Percentiles rank a stretch among this genome's conserved stretches.
Conservation (phyloP, 2,329 filamentous ascomycete species). For the Fusarium bulbicola region DNA sequence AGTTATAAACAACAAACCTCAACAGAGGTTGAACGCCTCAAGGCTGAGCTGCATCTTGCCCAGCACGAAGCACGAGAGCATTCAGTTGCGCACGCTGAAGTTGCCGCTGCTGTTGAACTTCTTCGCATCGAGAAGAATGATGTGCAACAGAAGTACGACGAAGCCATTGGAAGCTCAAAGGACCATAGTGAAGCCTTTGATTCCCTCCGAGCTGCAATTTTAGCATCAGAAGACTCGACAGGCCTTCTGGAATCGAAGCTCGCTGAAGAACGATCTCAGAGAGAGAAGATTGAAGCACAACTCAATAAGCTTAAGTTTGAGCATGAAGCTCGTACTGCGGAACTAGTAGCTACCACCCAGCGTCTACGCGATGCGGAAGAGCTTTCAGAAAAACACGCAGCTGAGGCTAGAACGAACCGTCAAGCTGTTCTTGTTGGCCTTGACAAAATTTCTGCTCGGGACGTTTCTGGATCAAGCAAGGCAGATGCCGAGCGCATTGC, state of each 20-base stretch:
- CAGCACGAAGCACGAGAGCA: slow-evolving; percentile 85
- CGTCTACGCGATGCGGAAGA: slow-evolving; percentile 88
- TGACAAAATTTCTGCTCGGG: slow-evolving; percentile 72
- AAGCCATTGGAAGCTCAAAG: slow-evolving; percentile 71
- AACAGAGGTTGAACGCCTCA: slow-evolving; percentile 84
- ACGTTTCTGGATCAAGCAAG: slow-evolving; percentile 57
- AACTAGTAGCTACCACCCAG: slow-evolving; percentile 78
- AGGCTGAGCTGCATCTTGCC: slow-evolving; percentile 82
- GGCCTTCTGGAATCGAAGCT: slow-evolving; percentile 81
- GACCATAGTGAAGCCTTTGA: slow-evolving; percentile 77
- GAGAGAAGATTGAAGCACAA: slow-evolving; percentile 80
- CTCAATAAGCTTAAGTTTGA: slow-evolving; percentile 80
- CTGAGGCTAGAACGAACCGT: slow-evolving; percentile 87
- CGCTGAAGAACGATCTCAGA: slow-evolving; percentile 80
- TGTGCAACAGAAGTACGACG: slow-evolving; percentile 73
- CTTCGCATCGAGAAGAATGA: slow-evolving; percentile 89
- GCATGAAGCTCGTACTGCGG: slow-evolving; percentile 80
- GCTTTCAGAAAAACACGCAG: slow-evolving; percentile 84
- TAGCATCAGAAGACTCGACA: slow-evolving; percentile 81
- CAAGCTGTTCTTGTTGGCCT: slow-evolving; percentile 84
- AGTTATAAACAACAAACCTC: slow-evolving; percentile 83
- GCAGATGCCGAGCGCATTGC: slow-evolving; percentile 71
- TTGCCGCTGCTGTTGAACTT: slow-evolving; percentile 76
- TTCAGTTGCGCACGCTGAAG: slow-evolving; percentile 78
- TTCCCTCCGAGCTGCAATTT: slow-evolving; percentile 79